These are phyloP conservation scores for Rheum nobile DNA, from an alignment of 148 eudicot species.

Conservation along the genomic window DNA sequence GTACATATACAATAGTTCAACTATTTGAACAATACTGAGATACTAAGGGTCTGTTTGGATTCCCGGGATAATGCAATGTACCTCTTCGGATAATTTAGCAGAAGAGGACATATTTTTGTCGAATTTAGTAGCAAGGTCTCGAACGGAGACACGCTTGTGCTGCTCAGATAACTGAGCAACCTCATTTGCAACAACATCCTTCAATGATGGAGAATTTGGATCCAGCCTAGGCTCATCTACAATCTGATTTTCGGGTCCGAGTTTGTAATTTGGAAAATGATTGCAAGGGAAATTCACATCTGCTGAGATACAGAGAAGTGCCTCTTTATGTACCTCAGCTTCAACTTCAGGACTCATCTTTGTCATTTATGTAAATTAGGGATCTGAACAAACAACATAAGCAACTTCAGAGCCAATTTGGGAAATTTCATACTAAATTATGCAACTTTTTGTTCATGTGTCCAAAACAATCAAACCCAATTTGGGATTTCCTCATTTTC, in stretches of 20 bases:
- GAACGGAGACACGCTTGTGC: conserved; percentile 78
- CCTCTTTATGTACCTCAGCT: conserved; percentile 33
- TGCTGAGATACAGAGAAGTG: conserved; percentile 48
- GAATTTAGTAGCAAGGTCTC: conserved; percentile 88
- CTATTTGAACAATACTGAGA: too few relatives aligned
- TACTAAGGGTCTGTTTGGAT: too few relatives aligned
- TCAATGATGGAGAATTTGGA: conserved; percentile 56
- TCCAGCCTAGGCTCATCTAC: conserved; percentile 54
- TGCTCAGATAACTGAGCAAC: conserved; percentile 61
- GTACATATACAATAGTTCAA: too few relatives aligned
- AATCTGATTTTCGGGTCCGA: conserved; percentile 81
- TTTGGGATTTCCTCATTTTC: background rate
- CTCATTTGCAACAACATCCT: conserved; percentile 69
- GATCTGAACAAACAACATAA: background rate
- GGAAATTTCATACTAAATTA: background rate
- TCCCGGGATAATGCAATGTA: too few relatives aligned
- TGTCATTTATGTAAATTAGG: conserved; percentile 49
- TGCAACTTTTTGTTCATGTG: background rate
- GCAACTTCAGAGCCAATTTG: background rate
- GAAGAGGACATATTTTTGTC: conserved; percentile 89
- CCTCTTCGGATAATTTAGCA: conserved; percentile 80
- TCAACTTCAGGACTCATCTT: conserved; percentile 76
- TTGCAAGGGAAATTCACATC: conserved; percentile 71
- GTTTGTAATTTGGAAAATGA: conserved; percentile 72
- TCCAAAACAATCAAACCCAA: background rate